Base-by-base conservation (phyloP, 768 basidiomycete genomes). In the Collybia nuda region DNA sequence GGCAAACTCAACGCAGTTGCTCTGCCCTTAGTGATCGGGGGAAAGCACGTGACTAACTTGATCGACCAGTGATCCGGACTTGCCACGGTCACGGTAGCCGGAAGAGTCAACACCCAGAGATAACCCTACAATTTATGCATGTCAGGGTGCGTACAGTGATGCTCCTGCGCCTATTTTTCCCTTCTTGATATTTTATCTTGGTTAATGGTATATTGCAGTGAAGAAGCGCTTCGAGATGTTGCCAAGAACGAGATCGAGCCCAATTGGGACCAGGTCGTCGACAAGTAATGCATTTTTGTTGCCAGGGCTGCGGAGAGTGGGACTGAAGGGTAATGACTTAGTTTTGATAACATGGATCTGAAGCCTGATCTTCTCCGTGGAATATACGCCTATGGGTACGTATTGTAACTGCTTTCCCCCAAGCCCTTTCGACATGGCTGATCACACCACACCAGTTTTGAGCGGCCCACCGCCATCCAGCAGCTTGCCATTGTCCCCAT, bases 301-400 rank as follows among this genome's bases (percentile, higher is more conserved):
- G 35, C 38, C 44, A n/a, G 40, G 29, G 6, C 42, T 44, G 1
- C 15, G 24, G 1, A 42, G 11, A 40, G 24, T n/a, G 0, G 28
- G 18, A n/a, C 67, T 58, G 61, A 63, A 44, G 45, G 29, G 47
- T 26, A 29, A 17, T 53, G 47, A 35, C 53, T 29, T 56, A 93
- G 93, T 74, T 97, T 96, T 75, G 93, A 98, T 76, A 90, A 93
- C 81, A 97, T 99, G 94, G 89, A 94, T 46, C 73, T 99, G 61
- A 98, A 94, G 78, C 76, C 92, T 44, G 96, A 99, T 69, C 87
- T 98, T 47, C 87, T 99, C 56, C 93, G 94, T 66, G 96, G 96
- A 69, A 86, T 99, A 66, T 98, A 99, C 73, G 95, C 96, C 56
- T 98, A 98, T 72, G 93, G 96, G 88, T 90, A 63, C 69, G 84